phyloP scores from a whole-genome alignment of 2,329 filamentous ascomycete genomes.

The Penicillium sp. region DNA sequence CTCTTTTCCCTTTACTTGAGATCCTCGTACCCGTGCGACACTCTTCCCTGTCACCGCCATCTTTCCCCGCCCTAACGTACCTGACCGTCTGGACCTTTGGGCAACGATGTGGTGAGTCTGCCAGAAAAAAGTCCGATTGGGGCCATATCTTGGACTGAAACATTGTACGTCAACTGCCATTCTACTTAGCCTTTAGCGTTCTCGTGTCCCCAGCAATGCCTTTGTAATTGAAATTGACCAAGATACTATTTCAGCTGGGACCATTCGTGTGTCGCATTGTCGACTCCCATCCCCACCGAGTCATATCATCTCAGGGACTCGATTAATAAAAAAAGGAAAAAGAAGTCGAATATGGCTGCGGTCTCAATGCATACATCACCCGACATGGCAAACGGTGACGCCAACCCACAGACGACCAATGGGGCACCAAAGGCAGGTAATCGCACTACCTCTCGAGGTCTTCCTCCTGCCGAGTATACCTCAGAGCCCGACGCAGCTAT shows the following conservation, averaged over 20 bases:
- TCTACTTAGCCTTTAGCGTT: neutral
- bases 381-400: conserved; percentile 18
- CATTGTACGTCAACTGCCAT: conserved; percentile 6
- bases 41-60: conserved; percentile 5
- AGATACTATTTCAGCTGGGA: conserved; percentile 6
- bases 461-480: conserved; percentile 10
- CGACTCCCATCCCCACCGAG: neutral
- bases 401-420: conserved; percentile 6
- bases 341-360: conserved; percentile 12
- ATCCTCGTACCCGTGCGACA: conserved; percentile 1
- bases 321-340: neutral
- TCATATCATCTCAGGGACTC: neutral
- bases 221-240: conserved; percentile 10
- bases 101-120: conserved; percentile 16
- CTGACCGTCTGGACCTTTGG: conserved; percentile 6
- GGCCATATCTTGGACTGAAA: neutral
- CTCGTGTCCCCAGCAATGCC: conserved; percentile 1
- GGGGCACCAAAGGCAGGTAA: conserved; percentile 7
- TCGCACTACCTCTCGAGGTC: conserved; percentile 17
- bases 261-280: conserved; percentile 5
- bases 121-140: conserved; percentile 5
- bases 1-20: neutral
- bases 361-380: conserved; percentile 15
- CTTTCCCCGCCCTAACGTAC: conserved; percentile 1
- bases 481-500: neutral